phyloP scores from a whole-genome alignment of 2,329 filamentous ascomycete genomes.

The Drechslerella dactyloides region DNA sequence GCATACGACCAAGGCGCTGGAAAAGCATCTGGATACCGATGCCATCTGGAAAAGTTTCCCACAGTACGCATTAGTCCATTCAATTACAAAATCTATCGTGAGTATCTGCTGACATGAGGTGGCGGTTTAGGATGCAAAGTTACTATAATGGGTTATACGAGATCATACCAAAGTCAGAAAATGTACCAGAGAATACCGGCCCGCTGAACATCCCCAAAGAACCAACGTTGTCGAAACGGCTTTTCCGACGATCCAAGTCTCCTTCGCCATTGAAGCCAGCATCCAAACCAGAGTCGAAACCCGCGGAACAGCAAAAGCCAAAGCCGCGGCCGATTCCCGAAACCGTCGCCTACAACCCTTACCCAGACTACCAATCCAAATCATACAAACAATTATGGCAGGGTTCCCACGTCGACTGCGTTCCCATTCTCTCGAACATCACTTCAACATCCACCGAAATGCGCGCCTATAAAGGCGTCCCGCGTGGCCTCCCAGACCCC shows the following conservation, averaged over 20 bases:
- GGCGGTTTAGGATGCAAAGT: constrained; percentile 65
- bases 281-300: constrained; percentile 56
- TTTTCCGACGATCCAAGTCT: constrained; percentile 56
- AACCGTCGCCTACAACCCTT: constrained; percentile 67
- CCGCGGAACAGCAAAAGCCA: constrained; percentile 61
- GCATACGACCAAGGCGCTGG: constrained; percentile 29
- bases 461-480: constrained; percentile 65
- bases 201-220: constrained; percentile 61
- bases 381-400: constrained; percentile 61
- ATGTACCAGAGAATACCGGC: constrained; percentile 78
- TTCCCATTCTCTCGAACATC: constrained; percentile 40
- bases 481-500: constrained; percentile 81
- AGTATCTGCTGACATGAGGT: neutral
- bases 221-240: constrained; percentile 26
- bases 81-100: constrained; percentile 63
- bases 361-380: constrained; percentile 68
- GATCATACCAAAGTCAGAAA: constrained; percentile 70
- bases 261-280: constrained; percentile 56
- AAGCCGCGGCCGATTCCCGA: constrained; percentile 54
- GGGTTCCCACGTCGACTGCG: constrained; percentile 59
- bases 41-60: constrained; percentile 45
- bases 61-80: constrained; percentile 14
- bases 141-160: constrained; percentile 88
- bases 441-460: constrained; percentile 22
- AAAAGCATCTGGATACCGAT: constrained; percentile 29